These are phyloP conservation scores for Tolypocladium sp. DNA, from an alignment of 2,329 filamentous ascomycete species.

Conservation along the genomic window DNA sequence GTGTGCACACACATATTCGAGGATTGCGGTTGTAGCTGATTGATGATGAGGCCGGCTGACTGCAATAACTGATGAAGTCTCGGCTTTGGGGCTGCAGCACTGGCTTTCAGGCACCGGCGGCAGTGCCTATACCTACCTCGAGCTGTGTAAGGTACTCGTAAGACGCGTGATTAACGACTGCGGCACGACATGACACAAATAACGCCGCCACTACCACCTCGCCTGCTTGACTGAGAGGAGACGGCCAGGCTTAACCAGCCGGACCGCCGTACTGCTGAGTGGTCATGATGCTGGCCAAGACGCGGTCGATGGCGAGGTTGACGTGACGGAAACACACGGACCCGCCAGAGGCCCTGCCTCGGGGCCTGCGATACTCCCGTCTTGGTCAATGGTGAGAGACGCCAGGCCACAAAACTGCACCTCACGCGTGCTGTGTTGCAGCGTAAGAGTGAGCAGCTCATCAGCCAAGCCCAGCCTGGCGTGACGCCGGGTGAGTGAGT, in stretches of 20 bases:
- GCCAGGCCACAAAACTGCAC: neutral
- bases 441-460: neutral
- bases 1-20: neutral
- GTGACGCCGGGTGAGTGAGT: neutral
- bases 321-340: neutral
- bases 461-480: neutral
- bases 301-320: neutral
- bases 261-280: neutral
- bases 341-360: neutral
- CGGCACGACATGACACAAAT: neutral
- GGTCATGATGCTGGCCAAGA: neutral
- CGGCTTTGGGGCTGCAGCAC: neutral
- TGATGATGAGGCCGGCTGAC: neutral
- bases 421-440: neutral
- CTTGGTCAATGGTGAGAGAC: too few relatives aligned
- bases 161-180: neutral
- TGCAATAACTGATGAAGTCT: neutral
- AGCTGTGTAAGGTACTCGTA: neutral
- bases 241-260: neutral
- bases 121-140: neutral
- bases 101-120: neutral
- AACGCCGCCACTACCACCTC: neutral
- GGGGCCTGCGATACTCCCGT: too few relatives aligned
- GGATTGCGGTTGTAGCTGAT: neutral
- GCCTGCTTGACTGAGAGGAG: neutral